Base-by-base conservation (phyloP, 768 basidiomycete genomes). In the Candolleomyces eurysporus region DNA sequence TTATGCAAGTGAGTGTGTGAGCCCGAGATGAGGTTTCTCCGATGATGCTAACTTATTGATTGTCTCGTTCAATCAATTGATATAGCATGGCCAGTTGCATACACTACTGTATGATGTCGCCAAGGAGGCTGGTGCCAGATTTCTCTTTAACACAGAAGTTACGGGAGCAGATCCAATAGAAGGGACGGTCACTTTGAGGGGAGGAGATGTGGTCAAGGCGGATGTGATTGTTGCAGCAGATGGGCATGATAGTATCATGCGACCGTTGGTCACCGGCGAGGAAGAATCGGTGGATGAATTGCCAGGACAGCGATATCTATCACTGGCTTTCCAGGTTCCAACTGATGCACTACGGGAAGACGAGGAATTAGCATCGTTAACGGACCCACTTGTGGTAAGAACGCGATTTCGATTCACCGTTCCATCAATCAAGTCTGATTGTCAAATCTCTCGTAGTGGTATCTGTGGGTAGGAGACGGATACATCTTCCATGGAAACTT, bases 141-240 rank as follows among this genome's bases (percentile, higher is more conserved):
- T 86, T 61, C 74, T 73, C 19, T 79, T 76, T 56, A 75, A 80
- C 63, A 67, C 73, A 17, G 69, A 69, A 22, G 81, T 82, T 0
- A 61, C 65, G 10, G 57, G 66, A 2, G 73, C 76, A 40, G 72
- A 77, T 22, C 60, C 68, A 19, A 62, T 72, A 19, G 61, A 69
- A 31, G 73, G 77, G 10, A 68, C 71, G 50, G 76, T 82, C 5
- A 73, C 68, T 1, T 66, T 79, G 40, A 76, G 77, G 22, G 74
- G 69, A 40, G 85, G 84, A 17, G 74, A 79, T 55, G 72, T 66
- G 13, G 58, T 86, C 9, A 66, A 64, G 16, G 82, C 80, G 16
- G 84, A 89, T 67, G 70, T 87, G 31, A 72, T 88, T 57, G 76
- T 88, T 19, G 86, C 83, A 36, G 87, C 87, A 4, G 87, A 88